phyloP scores from a whole-genome alignment of 805 yeast species.

The Lachancea kluyveri region DNA sequence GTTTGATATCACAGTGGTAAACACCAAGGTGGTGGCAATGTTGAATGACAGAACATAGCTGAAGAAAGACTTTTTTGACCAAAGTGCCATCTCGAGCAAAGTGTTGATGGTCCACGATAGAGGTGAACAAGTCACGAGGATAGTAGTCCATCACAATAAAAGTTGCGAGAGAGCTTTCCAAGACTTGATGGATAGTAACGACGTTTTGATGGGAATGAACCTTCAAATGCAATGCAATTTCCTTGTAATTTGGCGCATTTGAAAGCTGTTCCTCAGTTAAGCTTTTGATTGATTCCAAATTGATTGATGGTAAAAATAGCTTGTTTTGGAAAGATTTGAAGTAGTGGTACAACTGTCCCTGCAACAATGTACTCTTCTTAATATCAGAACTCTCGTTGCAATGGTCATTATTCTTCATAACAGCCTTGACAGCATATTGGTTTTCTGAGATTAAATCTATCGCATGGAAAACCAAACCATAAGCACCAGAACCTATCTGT shows the following conservation, averaged over 20 bases:
- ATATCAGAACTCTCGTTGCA: constrained; percentile 16
- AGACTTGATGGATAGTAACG: constrained; percentile 66
- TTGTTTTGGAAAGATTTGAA: constrained; percentile 20
- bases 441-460: constrained; percentile 44
- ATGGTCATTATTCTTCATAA: constrained; percentile 38
- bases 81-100: constrained; percentile 47
- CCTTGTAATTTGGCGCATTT: constrained; percentile 42
- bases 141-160: constrained; percentile 83
- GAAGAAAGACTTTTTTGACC: constrained; percentile 57
- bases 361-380: constrained; percentile 21
- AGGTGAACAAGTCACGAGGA: constrained; percentile 79
- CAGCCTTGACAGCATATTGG: constrained; percentile 65
- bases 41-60: constrained; percentile 74
- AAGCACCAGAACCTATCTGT: constrained; percentile 59
- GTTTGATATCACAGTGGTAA: constrained; percentile 92
- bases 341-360: constrained; percentile 23
- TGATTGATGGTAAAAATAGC: constrained; percentile 21
- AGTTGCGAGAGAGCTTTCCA: constrained; percentile 49
- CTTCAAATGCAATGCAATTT: constrained; percentile 63
- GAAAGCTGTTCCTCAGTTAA: constrained; percentile 33
- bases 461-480: constrained; percentile 72
- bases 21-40: constrained; percentile 80
- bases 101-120: constrained; percentile 69
- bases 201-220: constrained; percentile 79
- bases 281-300: constrained; percentile 21